These are phyloP conservation scores for Mucor velutinosus DNA, from an alignment of 371 early-diverging fungal species.

Conservation along the genomic window DNA sequence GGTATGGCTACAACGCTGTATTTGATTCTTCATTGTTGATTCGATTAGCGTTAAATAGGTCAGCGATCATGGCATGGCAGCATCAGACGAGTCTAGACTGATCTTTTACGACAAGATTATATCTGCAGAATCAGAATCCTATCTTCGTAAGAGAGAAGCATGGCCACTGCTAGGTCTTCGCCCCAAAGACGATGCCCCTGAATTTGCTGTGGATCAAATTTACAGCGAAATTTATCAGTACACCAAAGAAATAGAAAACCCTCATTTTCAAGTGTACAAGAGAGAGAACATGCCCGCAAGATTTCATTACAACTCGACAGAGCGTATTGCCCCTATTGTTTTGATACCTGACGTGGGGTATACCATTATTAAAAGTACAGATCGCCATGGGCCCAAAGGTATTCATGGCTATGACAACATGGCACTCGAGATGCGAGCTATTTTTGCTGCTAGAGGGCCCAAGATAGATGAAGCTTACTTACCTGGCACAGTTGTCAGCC, in stretches of 20 bases:
- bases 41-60: background rate
- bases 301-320: constrained; percentile 61
- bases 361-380: constrained; percentile 27
- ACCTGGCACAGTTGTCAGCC: constrained; percentile 16
- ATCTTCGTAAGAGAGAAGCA: constrained; percentile 32
- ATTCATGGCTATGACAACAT: constrained; percentile 88
- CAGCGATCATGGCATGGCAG: constrained; percentile 93
- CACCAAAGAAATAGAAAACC: constrained; percentile 29
- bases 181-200: constrained; percentile 48
- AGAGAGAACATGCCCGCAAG: constrained; percentile 64
- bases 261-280: constrained; percentile 64
- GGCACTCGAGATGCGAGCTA: constrained; percentile 78
- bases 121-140: constrained; percentile 24
- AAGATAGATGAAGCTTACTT: constrained; percentile 42
- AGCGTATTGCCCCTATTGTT: constrained; percentile 75
- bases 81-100: constrained; percentile 39
- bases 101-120: constrained; percentile 76
- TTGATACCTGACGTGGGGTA: constrained; percentile 70
- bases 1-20: constrained; percentile 19
- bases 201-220: constrained; percentile 23
- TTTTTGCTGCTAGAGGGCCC: constrained; percentile 84
- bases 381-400: constrained; percentile 42
- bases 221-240: constrained; percentile 43
- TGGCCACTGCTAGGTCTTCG: constrained; percentile 49
- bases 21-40: background rate